Percentiles rank a stretch among this genome's conserved stretches.
These are phyloP conservation scores for Atkinsonella texensis DNA, from an alignment of 2,329 filamentous ascomycete genomes.

Conservation along the genomic window DNA sequence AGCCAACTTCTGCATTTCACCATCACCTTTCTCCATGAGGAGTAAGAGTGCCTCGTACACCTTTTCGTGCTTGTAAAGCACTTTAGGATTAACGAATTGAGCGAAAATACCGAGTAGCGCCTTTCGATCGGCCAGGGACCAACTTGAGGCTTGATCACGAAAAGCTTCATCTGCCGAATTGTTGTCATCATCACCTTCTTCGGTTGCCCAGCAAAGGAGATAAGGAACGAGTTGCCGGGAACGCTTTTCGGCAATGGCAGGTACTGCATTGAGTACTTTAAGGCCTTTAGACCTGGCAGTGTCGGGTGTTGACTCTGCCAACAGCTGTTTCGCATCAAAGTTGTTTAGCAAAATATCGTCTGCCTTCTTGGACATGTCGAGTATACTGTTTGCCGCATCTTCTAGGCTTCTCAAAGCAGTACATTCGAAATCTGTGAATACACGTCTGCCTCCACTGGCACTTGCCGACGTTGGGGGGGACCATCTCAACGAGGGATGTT, in stretches of 20 bases:
- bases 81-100: constrained; percentile 75
- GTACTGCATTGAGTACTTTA: constrained; percentile 61
- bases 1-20: constrained; percentile 75
- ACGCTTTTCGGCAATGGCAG: constrained; percentile 69
- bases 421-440: constrained; percentile 71
- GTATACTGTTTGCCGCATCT: constrained; percentile 36
- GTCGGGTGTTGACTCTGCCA: constrained; percentile 34
- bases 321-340: constrained; percentile 53
- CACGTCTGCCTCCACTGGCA: constrained; percentile 22
- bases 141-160: constrained; percentile 32
- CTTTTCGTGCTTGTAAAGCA: constrained; percentile 64
- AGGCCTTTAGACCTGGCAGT: constrained; percentile 67
- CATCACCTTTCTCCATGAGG: constrained; percentile 76
- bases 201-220: constrained; percentile 67
- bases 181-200: constrained; percentile 29
- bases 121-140: constrained; percentile 73
- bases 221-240: constrained; percentile 78
- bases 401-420: constrained; percentile 56
- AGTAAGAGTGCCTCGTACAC: constrained; percentile 66
- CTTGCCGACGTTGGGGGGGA: constrained; percentile 28
- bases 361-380: constrained; percentile 39
- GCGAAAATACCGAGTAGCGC: constrained; percentile 70
- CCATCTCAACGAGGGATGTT: constrained; percentile 43
- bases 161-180: constrained; percentile 23
- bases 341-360: constrained; percentile 45